Percentiles rank a stretch among this genome's conserved stretches.
Conservation (phyloP, 176 grass and related monocot genomes). For the Alopecurus myosuroides region DNA sequence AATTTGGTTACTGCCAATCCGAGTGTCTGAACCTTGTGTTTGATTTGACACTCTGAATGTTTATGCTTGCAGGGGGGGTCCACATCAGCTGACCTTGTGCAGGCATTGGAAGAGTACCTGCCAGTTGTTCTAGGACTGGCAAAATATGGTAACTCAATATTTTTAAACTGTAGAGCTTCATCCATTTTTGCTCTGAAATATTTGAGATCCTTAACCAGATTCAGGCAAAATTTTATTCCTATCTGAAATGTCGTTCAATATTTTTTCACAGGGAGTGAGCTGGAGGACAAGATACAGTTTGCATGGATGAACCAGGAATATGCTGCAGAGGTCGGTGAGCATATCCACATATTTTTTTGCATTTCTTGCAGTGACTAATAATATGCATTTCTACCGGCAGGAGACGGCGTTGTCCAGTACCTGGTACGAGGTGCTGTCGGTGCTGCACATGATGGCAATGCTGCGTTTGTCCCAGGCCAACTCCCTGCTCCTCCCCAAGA, state of each 20-base stretch:
- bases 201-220: background rate
- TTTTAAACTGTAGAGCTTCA: background rate
- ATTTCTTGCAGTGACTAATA: too few species aligned
- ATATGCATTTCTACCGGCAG: too few species aligned
- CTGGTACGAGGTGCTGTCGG: too few species aligned
- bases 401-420: too few species aligned
- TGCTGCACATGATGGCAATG: too few species aligned
- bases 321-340: too few species aligned
- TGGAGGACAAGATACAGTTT: too few species aligned
- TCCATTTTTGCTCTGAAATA: background rate
- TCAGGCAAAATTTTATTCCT: too few species aligned
- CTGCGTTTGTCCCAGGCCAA: too few species aligned
- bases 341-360: too few species aligned
- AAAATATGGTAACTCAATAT: conserved; percentile 48
- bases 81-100: conserved; percentile 57
- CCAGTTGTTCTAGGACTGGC: conserved; percentile 63
- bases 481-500: too few species aligned
- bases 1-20: background rate
- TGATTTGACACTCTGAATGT: background rate
- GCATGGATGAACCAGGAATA: too few species aligned
- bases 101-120: conserved; percentile 67
- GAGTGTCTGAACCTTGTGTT: background rate
- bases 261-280: conserved; percentile 35
- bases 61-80: conserved; percentile 40
- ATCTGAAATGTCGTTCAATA: background rate